Base-by-base conservation (phyloP, 345 rosid species). In the Laguncularia racemosa region DNA sequence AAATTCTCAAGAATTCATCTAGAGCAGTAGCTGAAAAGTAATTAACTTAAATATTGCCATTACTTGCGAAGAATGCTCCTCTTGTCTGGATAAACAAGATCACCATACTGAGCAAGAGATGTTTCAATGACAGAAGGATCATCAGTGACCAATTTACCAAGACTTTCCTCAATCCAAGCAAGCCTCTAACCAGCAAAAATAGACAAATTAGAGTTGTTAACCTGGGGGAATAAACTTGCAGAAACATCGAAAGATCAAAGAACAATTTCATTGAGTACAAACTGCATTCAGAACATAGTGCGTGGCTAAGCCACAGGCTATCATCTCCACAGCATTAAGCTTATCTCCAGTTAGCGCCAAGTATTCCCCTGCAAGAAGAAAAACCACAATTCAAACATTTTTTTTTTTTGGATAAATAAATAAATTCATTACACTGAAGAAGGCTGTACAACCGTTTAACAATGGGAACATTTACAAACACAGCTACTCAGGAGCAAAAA, bases 251-350 rank as follows among this genome's bases (percentile, higher is more conserved):
- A 47, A 44, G 16, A 45, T 55, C 12, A 46, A 17, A 57, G 15
- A 5, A 44, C 57, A 53, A 61, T 54, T 52, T 19, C 46, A 59
- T 21, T 48, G 28, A 58, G 57, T 55, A 73, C 87, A 62, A 59
- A 93, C 97, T 46, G 78, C 74, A 59, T 82, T 73, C 71, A 93
- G 72, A 56, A 83, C 68, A 65, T 68, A 93, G 69, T 85, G 99
- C 28, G 99, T 87, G 45, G 99, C 97, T 73, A 89, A 96, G 76
- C 89, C 85, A 73, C 85, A 85, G 2, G 96, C 95, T 69, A 89
- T 80, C 97, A 93, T 93, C 66, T 93, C 96, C 1, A 72, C 84
- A 65, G 92, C 97, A 74, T 81, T 71, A 40, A 87, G 95, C 66
- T 85, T 87, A 72, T 87, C 86, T 69, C 97, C 99, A 3, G 95